Conservation (phyloP, 2,329 filamentous ascomycete species). For the Fusarium clavum region DNA sequence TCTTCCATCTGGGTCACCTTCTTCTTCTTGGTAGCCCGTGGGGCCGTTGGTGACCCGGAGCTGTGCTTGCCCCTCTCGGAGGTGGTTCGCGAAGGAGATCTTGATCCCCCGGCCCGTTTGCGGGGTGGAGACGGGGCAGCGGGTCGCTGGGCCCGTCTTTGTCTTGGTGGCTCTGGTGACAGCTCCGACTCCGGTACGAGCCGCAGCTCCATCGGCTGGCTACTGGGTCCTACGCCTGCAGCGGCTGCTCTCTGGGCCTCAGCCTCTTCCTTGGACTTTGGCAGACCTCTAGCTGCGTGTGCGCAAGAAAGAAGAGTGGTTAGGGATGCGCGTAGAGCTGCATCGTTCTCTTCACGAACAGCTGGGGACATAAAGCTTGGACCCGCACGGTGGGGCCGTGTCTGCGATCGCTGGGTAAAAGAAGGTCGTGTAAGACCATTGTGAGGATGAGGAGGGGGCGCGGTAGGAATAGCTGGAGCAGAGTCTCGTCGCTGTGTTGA, state of each 20-base stretch:
- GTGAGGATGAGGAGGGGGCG: constrained; percentile 61
- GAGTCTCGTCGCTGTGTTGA: constrained; percentile 62
- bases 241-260: constrained; percentile 52
- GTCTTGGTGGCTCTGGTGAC: constrained; percentile 52
- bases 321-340: constrained; percentile 90
- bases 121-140: constrained; percentile 40
- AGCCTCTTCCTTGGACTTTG: constrained; percentile 69
- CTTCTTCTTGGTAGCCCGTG: constrained; percentile 70
- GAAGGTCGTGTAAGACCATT: constrained; percentile 64
- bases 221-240: constrained; percentile 58
- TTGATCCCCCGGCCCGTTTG: constrained; percentile 40
- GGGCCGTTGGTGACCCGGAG: constrained; percentile 54
- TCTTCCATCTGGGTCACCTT: constrained; percentile 57
- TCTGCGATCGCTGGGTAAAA: constrained; percentile 61
- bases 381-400: constrained; percentile 58
- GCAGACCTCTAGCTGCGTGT: constrained; percentile 84
- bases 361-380: constrained; percentile 77
- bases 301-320: constrained; percentile 96
- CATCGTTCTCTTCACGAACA: constrained; percentile 90
- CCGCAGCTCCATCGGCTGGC: constrained; percentile 68
- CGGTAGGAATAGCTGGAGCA: constrained; percentile 56
- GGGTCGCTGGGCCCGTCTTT: constrained; percentile 40
- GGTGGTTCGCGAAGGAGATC: constrained; percentile 46
- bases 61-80: constrained; percentile 64
- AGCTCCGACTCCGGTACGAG: constrained; percentile 72